Evolutionary conservation across 257 asterid genomes (phyloP).

Genomic region (Lithospermum erythrorhizon): DNA sequence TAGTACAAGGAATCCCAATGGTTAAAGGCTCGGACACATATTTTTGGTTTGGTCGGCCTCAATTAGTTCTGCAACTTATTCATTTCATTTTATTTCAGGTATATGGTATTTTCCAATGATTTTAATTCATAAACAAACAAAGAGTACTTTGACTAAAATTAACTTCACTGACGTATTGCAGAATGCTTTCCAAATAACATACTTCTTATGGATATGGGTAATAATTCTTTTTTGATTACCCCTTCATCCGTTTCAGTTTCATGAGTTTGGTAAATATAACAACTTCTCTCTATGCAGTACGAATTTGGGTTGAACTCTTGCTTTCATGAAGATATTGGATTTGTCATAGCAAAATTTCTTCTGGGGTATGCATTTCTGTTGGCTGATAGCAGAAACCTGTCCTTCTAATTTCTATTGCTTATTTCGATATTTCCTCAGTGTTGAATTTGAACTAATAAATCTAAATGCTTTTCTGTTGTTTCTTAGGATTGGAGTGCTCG

Average conservation of each 20-base stretch:
- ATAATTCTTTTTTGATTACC: not conserved
- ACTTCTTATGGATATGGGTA: constrained; percentile 26
- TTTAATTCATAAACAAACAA: not conserved
- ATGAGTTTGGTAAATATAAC: not conserved
- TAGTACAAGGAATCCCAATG: constrained; percentile 89
- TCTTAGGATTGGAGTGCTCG: constrained; percentile 3
- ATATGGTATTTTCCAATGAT: not conserved
- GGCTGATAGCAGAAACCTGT: not conserved
- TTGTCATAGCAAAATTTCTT: not conserved
- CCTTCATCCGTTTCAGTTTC: not conserved
- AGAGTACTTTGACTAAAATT: not conserved
- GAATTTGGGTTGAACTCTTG: constrained; percentile 12
- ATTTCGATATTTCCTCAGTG: not conserved
- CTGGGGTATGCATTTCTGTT: constrained; percentile 1
- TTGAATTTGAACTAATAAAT: not conserved
- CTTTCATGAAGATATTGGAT: constrained; percentile 10
- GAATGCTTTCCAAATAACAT: constrained; percentile 29
- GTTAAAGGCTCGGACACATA: constrained; percentile 76
- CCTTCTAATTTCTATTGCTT: too few relatives aligned
- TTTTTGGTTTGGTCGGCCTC: constrained; percentile 81
- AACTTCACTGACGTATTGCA: constrained; percentile 4
- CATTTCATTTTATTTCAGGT: constrained; percentile 91
- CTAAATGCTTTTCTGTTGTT: not conserved
- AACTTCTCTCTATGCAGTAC: constrained; percentile 11
- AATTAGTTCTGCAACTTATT: constrained; percentile 57